Evolutionary conservation across 2,329 filamentous ascomycete species (phyloP), one percentile per base, ranked within the genome.

Genomic region (Diaporthe batatas): DNA sequence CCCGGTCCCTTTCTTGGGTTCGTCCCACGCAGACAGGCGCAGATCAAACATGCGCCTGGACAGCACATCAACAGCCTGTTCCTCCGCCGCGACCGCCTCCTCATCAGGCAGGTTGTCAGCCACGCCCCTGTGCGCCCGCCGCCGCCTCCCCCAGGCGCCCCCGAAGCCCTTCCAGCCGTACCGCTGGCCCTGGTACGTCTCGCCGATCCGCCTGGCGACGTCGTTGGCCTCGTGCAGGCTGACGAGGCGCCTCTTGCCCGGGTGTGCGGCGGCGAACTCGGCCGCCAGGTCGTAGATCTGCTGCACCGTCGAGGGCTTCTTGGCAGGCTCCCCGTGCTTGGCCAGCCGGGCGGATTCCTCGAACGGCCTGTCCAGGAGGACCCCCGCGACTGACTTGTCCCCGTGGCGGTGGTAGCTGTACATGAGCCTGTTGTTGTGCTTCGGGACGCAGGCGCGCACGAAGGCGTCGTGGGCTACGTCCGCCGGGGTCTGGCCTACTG

Each of bases 401-500:
- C 25, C 14, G 36, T 49, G 34, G 36, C 12, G 29, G 3, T 4
- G 5, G 55, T 74, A 21, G 2, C 10, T 12, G n/a, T 5, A 1
- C 6, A 53, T 6, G 14, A 75, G 7, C 4, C 34, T 44, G 34
- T 76, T 47, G 34, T 76, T 25, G 10, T 71, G 34, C 0, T 75
- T 39, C 11, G 78, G 80, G 23, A 75, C 75, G 42, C 73, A 64
- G n/a, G 86, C 80, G 55, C 81, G 81, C 10, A 88, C 82, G 73
- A 87, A 86, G 1, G 81, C 80, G 68, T 93, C 91, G 67, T 89
- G 84, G 0, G 91, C 90, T 64, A 93, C 82, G 77, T 96, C 93
- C 36, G 87, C 85, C 0, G 94, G 92, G 0, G 93, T 96, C 21
- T 89, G 87, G 1, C 94, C 94, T 0, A 93, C 93, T 0, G 93